Evolutionary conservation across 176 grass and related monocot genomes (phyloP), one percentile per base, ranked within the genome.

Genomic region (Oropetium thomaeum): DNA sequence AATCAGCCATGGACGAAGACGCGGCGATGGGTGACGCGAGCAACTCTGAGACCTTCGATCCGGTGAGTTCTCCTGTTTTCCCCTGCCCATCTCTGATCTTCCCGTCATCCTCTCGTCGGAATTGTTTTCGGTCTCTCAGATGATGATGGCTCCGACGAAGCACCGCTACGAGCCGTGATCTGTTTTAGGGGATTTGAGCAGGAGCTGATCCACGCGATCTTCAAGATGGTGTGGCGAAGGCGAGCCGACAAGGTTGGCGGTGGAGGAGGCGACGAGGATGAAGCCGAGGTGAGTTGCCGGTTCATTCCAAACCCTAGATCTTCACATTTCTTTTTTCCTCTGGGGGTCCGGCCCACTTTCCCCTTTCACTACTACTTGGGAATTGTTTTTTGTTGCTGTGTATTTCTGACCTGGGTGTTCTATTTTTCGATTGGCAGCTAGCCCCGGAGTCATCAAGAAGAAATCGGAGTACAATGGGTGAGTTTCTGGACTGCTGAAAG

Each of bases 191-290:
- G 52, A 67, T 81, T 44, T 79, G 37, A 8, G 58, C 84, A 94
- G 91, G 82, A 94, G 33, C 88, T 98, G 55, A 79, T 98, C 76
- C 81, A 69, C 32, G 84, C 88, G 28, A 89, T 98, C 49, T 98
- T 98, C 79, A 98, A 98, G 84, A 61, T 92, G 42, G 88, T 93
- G 71, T 98, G 95, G 86, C 81, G 69, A 71, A 78, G 81, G 61
- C 77, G 71, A 48, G 35, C 57, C 9, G 85, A 86, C 32, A 87
- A 51, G 54, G 57, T 47, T 2, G 52, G 82, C 17, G 62, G 27
- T 11, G 76, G 12, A 57, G 53, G 53, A 25, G 27, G 14, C 5
- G 74, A 82, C 3, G 82, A 88, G 22, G 71, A 82, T 8, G 59
- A 89, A 4, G 14, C 76, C 53, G 86, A 94, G 91, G 95, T 98